A percentile compares a stretch with the other conserved stretches of the same genome.
phyloP scores from a whole-genome alignment of 23 red algal species.

The Pyropia haitanensis region DNA sequence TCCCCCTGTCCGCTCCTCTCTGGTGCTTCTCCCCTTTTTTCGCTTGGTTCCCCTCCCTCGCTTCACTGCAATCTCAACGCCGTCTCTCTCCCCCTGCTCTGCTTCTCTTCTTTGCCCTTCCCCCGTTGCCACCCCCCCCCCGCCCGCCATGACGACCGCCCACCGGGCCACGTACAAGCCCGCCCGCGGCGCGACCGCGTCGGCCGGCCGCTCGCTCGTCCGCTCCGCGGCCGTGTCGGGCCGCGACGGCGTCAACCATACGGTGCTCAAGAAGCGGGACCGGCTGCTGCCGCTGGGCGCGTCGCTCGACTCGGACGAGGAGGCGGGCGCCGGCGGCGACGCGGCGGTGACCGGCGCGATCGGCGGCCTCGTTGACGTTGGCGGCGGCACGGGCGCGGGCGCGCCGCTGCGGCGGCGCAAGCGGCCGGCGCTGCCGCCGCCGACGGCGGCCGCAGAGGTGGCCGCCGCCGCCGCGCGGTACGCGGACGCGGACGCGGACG shows the following conservation, averaged over 20 bases:
- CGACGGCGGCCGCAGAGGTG: background rate
- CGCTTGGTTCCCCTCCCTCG: no score
- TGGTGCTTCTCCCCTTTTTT: no score
- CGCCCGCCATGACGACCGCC: slow-evolving; percentile 64
- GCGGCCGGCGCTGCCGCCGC: background rate
- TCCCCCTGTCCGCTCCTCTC: no score
- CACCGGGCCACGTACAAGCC: slow-evolving; percentile 89
- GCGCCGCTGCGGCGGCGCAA: background rate
- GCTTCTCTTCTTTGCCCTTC: no score
- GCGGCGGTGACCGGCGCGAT: slow-evolving; percentile 3
- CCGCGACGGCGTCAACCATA: slow-evolving; percentile 54
- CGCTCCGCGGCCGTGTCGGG: slow-evolving; percentile 57
- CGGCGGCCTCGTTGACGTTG: slow-evolving; percentile 1
- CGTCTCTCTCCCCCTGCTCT: no score
- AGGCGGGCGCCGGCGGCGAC: slow-evolving; percentile 17
- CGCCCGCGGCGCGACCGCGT: slow-evolving; percentile 45
- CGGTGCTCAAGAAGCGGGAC: slow-evolving; percentile 39
- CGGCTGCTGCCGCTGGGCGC: slow-evolving; percentile 3
- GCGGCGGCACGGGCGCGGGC: slow-evolving; percentile 13
- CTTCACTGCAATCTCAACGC: no score
- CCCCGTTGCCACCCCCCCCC: no score
- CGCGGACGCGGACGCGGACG: slow-evolving; percentile 7
- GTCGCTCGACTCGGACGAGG: slow-evolving; percentile 14
- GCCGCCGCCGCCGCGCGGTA: background rate
- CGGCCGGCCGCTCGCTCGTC: slow-evolving; percentile 54